Conservation (phyloP, 225 moss, liverwort and hornwort species). For the Pleurozium schreberi region DNA sequence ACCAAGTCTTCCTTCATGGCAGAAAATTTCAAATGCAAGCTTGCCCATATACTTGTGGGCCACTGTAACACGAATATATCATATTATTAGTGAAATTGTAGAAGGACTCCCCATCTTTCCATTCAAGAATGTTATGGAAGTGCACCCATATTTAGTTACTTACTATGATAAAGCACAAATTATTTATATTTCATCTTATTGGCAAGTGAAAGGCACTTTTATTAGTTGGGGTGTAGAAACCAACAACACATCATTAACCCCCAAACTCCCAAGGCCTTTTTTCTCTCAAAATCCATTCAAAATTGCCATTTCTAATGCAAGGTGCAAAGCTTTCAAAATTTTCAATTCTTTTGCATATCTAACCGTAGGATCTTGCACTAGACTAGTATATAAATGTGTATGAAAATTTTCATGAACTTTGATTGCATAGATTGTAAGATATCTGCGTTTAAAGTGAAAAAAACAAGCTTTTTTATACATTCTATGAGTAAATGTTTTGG, state of each 20-base stretch:
- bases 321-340: too few species aligned
- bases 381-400: too few species aligned
- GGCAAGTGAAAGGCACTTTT: neutral
- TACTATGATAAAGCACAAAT: neutral
- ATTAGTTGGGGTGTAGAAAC: fast-evolving
- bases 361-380: too few species aligned
- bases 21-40: neutral
- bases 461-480: too few species aligned
- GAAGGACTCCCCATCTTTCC: neutral
- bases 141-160: neutral
- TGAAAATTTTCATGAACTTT: too few species aligned
- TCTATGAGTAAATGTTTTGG: too few species aligned
- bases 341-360: too few species aligned
- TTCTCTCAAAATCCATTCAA: too few species aligned
- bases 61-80: neutral
- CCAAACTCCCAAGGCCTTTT: too few species aligned
- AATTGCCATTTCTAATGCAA: too few species aligned
- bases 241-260: neutral
- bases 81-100: neutral
- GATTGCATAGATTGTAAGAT: too few species aligned
- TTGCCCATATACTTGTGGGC: neutral
- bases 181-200: neutral
- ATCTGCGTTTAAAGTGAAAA: too few species aligned
- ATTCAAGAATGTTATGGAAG: neutral
- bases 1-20: fast-evolving